Evolutionary conservation across 2,329 filamentous ascomycete genomes (phyloP), one percentile per base, ranked within the genome.

Genomic region (Colletotrichum viniferum): DNA sequence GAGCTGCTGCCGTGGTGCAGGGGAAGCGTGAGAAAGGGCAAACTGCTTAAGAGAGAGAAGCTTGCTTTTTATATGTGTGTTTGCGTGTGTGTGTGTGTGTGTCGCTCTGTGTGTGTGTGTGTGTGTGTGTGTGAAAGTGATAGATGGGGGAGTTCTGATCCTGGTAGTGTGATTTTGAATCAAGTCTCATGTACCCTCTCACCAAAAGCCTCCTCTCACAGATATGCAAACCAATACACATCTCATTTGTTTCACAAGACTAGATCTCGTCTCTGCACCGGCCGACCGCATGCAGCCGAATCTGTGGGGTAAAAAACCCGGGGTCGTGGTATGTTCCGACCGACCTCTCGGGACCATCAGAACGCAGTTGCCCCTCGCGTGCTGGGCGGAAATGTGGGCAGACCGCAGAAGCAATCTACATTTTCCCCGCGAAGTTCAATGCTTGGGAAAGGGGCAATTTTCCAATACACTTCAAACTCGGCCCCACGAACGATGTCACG

Each of bases 101-200:
- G 62, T 30, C 56, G 34, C 38, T 28, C 48, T 28, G 5, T 28
- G 26, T 28, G 5, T 28, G 26, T 56, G 16, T 36, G 43, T 55
- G 21, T 48, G 13, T 30, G 28, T 36, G 38, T 66, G 18, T 24
- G 63, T 32, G 67, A 68, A 74, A 74, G 71, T 66, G 64, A 77
- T 77, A 77, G 74, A 77, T 63, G n/a, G 68, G 38, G 63, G 71
- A 52, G 56, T 58, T 64, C 63, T 60, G 61, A 48, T 74, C 62
- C 61, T 66, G 75, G 75, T 76, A 72, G 58, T 76, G 72, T 43
- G 68, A 76, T 72, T 36, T 52, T 77, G 32, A 76, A 67, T 77
- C 72, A 68, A 75, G 58, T 68, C 58, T 63, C 74, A 71, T 72
- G 67, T 75, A 77, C 71, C 74, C 70, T 61, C 61, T 55, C 14